Conservation (phyloP, 176 grass and related monocot genomes). For the Puya raimondii region DNA sequence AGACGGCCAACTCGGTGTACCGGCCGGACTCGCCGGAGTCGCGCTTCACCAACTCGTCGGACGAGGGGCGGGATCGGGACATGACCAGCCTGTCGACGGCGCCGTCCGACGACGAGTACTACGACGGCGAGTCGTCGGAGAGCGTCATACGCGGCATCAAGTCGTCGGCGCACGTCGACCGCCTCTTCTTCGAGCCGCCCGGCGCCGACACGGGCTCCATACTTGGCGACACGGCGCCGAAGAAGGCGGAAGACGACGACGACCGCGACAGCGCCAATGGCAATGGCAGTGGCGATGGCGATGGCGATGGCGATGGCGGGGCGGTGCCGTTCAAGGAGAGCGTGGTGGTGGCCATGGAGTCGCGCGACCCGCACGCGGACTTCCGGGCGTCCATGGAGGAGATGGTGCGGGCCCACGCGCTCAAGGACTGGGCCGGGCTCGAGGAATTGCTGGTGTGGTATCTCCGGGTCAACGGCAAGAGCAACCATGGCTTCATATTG, state of each 20-base stretch:
- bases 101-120: slow-evolving; percentile 18
- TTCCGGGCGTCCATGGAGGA: slow-evolving; percentile 88
- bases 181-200: slow-evolving; percentile 46
- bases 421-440: slow-evolving; percentile 44
- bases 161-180: slow-evolving; percentile 14
- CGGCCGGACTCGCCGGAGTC: slow-evolving; percentile 19
- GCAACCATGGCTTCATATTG: slow-evolving; percentile 72
- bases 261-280: not conserved
- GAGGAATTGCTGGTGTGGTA: slow-evolving; percentile 81
- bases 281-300: not conserved
- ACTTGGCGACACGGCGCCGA: slow-evolving; percentile 11
- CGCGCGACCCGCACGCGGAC: slow-evolving; percentile 66
- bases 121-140: slow-evolving; percentile 25
- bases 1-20: slow-evolving; percentile 47
- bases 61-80: not conserved
- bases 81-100: not conserved
- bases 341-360: slow-evolving; percentile 84
- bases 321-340: slow-evolving; percentile 51
- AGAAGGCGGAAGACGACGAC: not conserved
- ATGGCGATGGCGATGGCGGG: not conserved
- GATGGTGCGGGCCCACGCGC: slow-evolving; percentile 69
- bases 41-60: slow-evolving; percentile 8
- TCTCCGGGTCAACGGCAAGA: slow-evolving; percentile 65
- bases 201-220: slow-evolving; percentile 54
- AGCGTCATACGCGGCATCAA: slow-evolving; percentile 22